Evolutionary conservation across 768 basidiomycete species (phyloP), one percentile per base, ranked within the genome.

Genomic region (Pulveroboletus sp.): DNA sequence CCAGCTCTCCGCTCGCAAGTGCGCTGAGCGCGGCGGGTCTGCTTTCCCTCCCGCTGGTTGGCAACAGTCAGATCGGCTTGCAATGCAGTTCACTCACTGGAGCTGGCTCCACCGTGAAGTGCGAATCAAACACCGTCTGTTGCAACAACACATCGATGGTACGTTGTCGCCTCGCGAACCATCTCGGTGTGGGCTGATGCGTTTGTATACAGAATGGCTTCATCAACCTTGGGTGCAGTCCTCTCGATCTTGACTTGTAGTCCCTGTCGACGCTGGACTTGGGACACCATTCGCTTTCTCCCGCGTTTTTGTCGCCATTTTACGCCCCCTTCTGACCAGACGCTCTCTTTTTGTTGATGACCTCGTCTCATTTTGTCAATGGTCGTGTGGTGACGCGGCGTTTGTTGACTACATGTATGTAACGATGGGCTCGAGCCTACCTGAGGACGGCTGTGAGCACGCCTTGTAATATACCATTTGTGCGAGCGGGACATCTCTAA

Each of bases 321-420:
- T n/a, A n/a, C n/a, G n/a, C 43, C 59, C 47, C 29, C 36, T 53
- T 56, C 26, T 56, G 43, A 54, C 53, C 40, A 42, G 52, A 56
- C 63, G 57, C 62, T 62, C 60, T 54, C 48, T 53, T 29, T 44
- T 63, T 47, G 59, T 64, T 50, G 56, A 62, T 56, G 45, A 63
- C 54, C 38, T 35, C 32, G 31, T 58, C 40, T 53, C 29, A 42
- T 46, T 53, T 60, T 51, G 56, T 55, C 47, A 30, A 43, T 43
- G 49, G 50, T 49, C 51, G 51, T 41, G 55, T 57, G 46, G 43
- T 41, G 37, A 38, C 51, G 53, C 43, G 36, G 34, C 47, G 42
- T 40, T 42, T 49, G 43, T 46, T 51, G 44, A 45, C 38, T 17
- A 23, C 44, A 17, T 53, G 31, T 45, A 16, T 58, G 31, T 51